Evolutionary conservation across 1,284 basidiomycete genomes (phyloP), one percentile per base, ranked within the genome.

Genomic region (Coniophora puteana): DNA sequence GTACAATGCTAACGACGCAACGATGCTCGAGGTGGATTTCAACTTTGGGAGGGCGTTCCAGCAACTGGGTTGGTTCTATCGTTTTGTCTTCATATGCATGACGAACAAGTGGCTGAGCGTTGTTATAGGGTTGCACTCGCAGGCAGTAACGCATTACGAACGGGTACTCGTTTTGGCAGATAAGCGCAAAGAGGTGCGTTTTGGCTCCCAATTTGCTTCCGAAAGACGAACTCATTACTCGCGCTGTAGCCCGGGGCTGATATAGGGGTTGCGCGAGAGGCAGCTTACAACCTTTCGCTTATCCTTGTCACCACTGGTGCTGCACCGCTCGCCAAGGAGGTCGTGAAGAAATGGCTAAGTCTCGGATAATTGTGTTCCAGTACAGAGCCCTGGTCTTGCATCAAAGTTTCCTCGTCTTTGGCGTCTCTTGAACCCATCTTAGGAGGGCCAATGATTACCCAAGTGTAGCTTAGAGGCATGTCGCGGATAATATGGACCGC

Each of bases 11-110:
- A n/a, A n/a, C n/a, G 26, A 5, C 18, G 27, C 27, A 13, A 29
- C 43, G 12, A 13, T 28, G 30, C 17, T 8, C n/a, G 89, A 93
- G 56, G 83, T 93, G 2, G 92, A 97, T 50, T 98, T 83, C 64
- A 98, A 98, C 59, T 89, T 91, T 57, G 95, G 86, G 0, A 71
- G 95, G 31, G 78, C 83, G 0, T 96, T 96, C 58, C 94, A 99
- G 57, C 87, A 93, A 43, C 69, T 98, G 12, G 89, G 93, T 92
- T 54, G 54, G 67, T 38, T 8, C 32, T 40, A 37, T 27, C n/a
- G 12, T n/a, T 27, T 27, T 10, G 26, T 27, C 26, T 27, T 27
- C 26, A 27, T 14, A n/a, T n/a, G n/a, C n/a, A n/a, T n/a, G n/a
- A n/a, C 26, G 10, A 10, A 10, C 26, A 27, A 10, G 26, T 27